A percentile compares a stretch with the other conserved stretches of the same genome.
Evolutionary conservation across 352 stramenopile species (phyloP).

Genomic region (Hyaloperonospora brassicae): DNA sequence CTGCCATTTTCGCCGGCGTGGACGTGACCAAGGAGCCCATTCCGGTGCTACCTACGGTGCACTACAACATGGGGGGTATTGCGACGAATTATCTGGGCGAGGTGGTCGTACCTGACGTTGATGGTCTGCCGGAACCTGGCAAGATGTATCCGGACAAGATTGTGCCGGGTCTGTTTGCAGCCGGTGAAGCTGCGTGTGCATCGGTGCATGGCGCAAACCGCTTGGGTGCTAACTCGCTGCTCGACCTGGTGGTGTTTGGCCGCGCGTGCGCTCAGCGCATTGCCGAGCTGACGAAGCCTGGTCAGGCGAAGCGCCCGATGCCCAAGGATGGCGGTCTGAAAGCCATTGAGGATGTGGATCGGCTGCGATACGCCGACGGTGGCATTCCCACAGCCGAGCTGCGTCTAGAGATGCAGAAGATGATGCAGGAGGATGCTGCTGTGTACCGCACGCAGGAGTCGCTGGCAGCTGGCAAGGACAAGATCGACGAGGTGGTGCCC

Average conservation of each 20-base stretch:
- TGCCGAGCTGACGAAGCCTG: constrained; percentile 89
- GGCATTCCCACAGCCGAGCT: constrained; percentile 76
- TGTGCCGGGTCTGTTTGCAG: constrained; percentile 92
- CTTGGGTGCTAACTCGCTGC: constrained; percentile 89
- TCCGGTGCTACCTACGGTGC: constrained; percentile 93
- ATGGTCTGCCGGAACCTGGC: constrained; percentile 66
- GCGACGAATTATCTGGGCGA: constrained; percentile 94
- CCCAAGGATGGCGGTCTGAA: constrained; percentile 81
- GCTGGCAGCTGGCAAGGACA: constrained; percentile 69
- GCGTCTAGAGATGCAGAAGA: constrained; percentile 63
- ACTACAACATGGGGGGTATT: constrained; percentile 99
- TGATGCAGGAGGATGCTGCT: constrained; percentile 44
- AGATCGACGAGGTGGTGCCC: constrained; percentile 86
- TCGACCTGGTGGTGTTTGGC: constrained; percentile 97
- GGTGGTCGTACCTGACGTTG: constrained; percentile 67
- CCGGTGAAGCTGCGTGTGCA: constrained; percentile 90
- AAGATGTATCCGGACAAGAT: constrained; percentile 81
- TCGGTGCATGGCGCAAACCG: constrained; percentile 95
- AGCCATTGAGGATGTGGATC: constrained; percentile 85
- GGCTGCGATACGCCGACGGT: constrained; percentile 83
- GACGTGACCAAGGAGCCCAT: constrained; percentile 98
- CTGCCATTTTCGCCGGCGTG: constrained; percentile 95
- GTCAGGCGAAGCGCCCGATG: constrained; percentile 73
- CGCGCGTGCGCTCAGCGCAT: constrained; percentile 91
- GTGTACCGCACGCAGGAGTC: constrained; percentile 52